Conservation (phyloP, 768 basidiomycete species). For the Mrakia gelida region DNA sequence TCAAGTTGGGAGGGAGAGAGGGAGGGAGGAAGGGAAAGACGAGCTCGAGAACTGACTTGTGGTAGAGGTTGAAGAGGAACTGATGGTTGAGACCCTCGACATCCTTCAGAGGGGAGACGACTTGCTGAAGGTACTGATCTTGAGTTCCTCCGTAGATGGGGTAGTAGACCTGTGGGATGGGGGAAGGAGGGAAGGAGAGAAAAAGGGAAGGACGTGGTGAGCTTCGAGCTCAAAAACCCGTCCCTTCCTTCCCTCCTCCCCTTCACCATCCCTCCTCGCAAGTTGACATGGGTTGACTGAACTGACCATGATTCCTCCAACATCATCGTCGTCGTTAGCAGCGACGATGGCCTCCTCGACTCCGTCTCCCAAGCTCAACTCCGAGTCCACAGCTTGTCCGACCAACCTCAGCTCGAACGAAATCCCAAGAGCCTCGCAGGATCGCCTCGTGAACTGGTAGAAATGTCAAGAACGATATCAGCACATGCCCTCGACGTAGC, state of each 20-base stretch:
- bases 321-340: constrained; percentile 77
- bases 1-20: too few relatives aligned
- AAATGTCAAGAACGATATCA: not conserved
- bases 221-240: not conserved
- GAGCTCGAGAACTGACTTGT: constrained; percentile 61
- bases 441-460: constrained; percentile 73
- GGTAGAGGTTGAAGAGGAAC: constrained; percentile 77
- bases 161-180: constrained; percentile 83
- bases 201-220: not conserved
- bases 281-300: too few relatives aligned
- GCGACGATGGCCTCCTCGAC: constrained; percentile 95
- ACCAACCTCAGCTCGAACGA: constrained; percentile 73
- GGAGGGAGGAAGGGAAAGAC: not conserved
- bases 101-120: constrained; percentile 93
- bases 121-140: constrained; percentile 97
- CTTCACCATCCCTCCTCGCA: not conserved
- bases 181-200: not conserved
- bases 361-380: constrained; percentile 52
- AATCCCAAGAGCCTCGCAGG: constrained; percentile 83
- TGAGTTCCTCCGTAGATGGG: constrained; percentile 89
- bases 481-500: not conserved
- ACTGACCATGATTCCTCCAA: constrained; percentile 92
- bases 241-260: not conserved
- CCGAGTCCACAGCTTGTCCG: constrained; percentile 49
- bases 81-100: constrained; percentile 97